Evolutionary conservation across 805 yeast genomes (phyloP), one percentile per base, ranked within the genome.

Genomic region (Cyberlindnera americana): DNA sequence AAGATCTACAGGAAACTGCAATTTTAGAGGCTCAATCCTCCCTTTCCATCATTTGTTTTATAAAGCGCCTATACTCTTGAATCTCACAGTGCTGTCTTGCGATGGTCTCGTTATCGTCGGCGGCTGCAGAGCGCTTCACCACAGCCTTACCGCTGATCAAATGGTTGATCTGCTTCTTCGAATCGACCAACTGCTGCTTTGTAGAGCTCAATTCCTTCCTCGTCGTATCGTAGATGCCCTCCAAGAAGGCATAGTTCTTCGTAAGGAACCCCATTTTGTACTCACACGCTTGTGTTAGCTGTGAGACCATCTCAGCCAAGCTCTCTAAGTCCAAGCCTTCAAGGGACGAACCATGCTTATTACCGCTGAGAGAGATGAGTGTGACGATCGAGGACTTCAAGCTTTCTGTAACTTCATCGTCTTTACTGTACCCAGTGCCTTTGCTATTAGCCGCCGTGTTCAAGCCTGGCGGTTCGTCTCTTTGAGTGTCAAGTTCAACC

Each of bases 161-260:
- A 14, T 15, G 29, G 33, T 15, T 21, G 38, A 12, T 36, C 10
- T 12, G 25, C 34, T 19, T 28, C 34, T 10, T 33, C 29, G 13
- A 37, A 24, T 3, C 15, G 24, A 5, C 9, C 11, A 11, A 8
- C 24, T 22, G 24, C 24, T 22, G 23, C 23, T 40, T 46, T 22
- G 31, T 10, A 4, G 24, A 6, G 8, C 37, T 40, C 13, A 44
- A 33, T 14, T 51, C 52, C 8, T 24, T 29, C 8, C 41, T 29
- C 3, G 46, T 42, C 2, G 43, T 14, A n/a, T 52, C 58, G 29
- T 49, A 46, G 6, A 53, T 16, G 2, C 41, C 34, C 21, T 53
- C 55, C 5, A 52, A 19, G 19, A 52, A 52, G 27, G 38, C 47
- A 36, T 50, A 52, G 45, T 50, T 53, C 34, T 49, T 52, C n/a